A percentile compares a stretch with the other conserved stretches of the same genome.
Evolutionary conservation across 805 yeast genomes (phyloP).

Genomic region (Limtongia smithiae): DNA sequence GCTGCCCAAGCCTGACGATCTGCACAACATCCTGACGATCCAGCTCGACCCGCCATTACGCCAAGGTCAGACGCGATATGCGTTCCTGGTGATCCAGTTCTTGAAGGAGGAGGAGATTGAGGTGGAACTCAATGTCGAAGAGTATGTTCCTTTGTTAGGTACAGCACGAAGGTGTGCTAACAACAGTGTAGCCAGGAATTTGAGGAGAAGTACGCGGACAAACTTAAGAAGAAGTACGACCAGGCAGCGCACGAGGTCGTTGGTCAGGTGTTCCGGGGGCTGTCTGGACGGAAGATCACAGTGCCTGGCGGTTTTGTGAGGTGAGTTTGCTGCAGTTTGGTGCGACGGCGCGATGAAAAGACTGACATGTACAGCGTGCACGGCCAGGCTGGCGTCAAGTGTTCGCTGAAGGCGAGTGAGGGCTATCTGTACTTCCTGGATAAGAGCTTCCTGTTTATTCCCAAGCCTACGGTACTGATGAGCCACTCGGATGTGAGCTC

Average conservation of each 20-base stretch:
- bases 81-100: slow-evolving; percentile 86
- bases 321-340: background rate
- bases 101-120: slow-evolving; percentile 86
- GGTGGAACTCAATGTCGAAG: slow-evolving; percentile 79
- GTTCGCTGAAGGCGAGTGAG: slow-evolving; percentile 92
- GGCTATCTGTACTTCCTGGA: slow-evolving; percentile 93
- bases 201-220: slow-evolving; percentile 67
- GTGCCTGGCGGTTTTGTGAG: slow-evolving; percentile 69
- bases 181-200: slow-evolving; percentile 51
- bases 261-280: slow-evolving; percentile 82
- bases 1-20: slow-evolving; percentile 90
- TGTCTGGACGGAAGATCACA: slow-evolving; percentile 79
- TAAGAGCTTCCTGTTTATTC: slow-evolving; percentile 81
- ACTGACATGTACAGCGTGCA: slow-evolving; percentile 51
- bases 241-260: slow-evolving; percentile 82
- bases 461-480: slow-evolving; percentile 90
- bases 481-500: slow-evolving; percentile 77
- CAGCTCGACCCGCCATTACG: slow-evolving; percentile 96
- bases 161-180: background rate
- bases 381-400: slow-evolving; percentile 79
- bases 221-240: slow-evolving; percentile 69
- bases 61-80: slow-evolving; percentile 97
- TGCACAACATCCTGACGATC: slow-evolving; percentile 79
- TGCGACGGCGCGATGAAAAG: background rate
- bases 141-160: slow-evolving; percentile 33